Evolutionary conservation across 768 basidiomycete genomes (phyloP), one percentile per base, ranked within the genome.

Genomic region (Boletus fagicola): DNA sequence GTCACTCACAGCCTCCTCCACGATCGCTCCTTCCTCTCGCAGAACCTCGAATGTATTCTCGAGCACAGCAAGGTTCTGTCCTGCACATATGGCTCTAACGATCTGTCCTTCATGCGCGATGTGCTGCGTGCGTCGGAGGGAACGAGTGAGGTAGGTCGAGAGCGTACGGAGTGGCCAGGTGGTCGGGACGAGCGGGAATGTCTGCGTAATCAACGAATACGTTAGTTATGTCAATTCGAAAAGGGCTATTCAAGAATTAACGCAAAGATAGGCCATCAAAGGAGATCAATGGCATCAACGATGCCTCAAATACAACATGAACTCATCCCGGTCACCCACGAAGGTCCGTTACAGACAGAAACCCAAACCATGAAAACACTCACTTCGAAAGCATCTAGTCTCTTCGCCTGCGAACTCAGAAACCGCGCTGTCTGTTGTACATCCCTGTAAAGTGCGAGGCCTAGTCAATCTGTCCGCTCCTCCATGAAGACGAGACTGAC

Each of bases 371-470:
- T 48, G 36, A 45, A 47, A 58, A 22, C 22, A 76, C 86, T 66
- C 67, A 94, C 92, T 67, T 94, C 89, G 16, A 85, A 62, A 6
- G 84, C 81, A 65, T 94, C 92, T 39, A 96, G 76, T 66, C 86
- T 87, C 59, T 84, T 78, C 9, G 86, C 88, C 68, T 94, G 93
- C 2, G 93, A 85, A 68, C 88, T 88, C 33, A 97, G 74, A 40
- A 96, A 72, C 33, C 79, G 79, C 7, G 88, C 81, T 0, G 90
- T 84, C 42, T 85, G 83, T 20, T 82, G 80, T 1, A 74, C 68
- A 56, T 81, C 79, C 47, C 86, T 90, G 55, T 22, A 36, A 53
- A 49, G 56, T n/a, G 45, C 36, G 13, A 38, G 47, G 12, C 7
- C n/a, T 36, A 1, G 30, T 60, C 26, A 49, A 45, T 30, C 49